Conservation (phyloP, 1,139 yeast species). For the Geotrichum bryndzae region DNA sequence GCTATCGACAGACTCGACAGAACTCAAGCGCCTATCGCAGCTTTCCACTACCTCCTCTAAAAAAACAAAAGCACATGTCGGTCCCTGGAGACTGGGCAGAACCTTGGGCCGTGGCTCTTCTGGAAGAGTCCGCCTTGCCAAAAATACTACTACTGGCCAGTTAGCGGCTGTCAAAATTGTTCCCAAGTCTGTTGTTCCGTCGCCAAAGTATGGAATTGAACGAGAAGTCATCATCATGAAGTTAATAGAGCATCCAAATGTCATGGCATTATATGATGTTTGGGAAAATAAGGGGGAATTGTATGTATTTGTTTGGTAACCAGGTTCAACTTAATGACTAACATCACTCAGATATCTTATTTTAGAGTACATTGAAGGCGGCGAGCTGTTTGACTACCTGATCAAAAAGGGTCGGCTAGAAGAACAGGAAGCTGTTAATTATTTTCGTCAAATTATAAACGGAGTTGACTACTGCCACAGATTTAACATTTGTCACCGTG, state of each 20-base stretch:
- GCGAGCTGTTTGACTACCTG: constrained; percentile 87
- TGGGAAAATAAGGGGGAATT: constrained; percentile 97
- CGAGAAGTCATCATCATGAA: constrained; percentile 92
- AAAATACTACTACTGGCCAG: constrained; percentile 75
- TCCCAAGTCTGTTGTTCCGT: constrained; percentile 65
- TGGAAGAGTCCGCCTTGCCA: constrained; percentile 88
- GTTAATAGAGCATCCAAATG: constrained; percentile 85
- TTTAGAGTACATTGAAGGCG: constrained; percentile 94
- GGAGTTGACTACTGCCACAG: constrained; percentile 94
- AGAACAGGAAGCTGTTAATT: constrained; percentile 82
- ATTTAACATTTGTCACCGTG: constrained; percentile 87
- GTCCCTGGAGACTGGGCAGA: constrained; percentile 95
- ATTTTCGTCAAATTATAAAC: constrained; percentile 83
- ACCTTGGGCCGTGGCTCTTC: constrained; percentile 94
- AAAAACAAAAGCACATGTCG: constrained; percentile 67
- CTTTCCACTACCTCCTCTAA: constrained; percentile 42
- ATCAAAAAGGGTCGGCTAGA: constrained; percentile 83
- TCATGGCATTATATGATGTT: constrained; percentile 92
- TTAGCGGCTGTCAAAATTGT: constrained; percentile 96
- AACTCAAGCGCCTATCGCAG: constrained; percentile 51
- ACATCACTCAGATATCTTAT: constrained; percentile 52
- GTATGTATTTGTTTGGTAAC: constrained; percentile 19
- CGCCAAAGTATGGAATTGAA: constrained; percentile 75
- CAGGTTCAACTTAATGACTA: neutral
- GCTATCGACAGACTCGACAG: constrained; percentile 4